A percentile compares a stretch with the other conserved stretches of the same genome.
Evolutionary conservation across 2,329 filamentous ascomycete genomes (phyloP).

Genomic region (Tolypocladium paradoxum): DNA sequence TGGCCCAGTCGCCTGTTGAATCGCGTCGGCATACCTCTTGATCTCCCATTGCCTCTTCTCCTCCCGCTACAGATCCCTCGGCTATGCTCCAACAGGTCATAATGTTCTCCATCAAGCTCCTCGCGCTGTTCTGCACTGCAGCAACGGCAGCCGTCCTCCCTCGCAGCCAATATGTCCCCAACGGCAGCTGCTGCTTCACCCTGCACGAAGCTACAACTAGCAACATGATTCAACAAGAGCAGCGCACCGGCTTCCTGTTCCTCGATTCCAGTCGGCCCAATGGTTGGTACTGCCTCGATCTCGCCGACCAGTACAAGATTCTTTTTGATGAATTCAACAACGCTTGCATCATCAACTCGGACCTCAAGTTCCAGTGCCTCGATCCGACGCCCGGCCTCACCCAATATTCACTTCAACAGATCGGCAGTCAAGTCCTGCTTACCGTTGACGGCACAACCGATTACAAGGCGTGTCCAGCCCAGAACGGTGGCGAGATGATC

Average conservation of each 20-base stretch:
- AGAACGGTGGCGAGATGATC: slow-evolving; percentile 11
- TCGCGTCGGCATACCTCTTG: neutral
- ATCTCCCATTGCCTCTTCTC: neutral
- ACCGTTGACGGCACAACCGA: slow-evolving; percentile 11
- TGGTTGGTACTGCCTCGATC: slow-evolving; percentile 21
- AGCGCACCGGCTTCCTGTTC: slow-evolving; percentile 14
- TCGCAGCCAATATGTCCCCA: slow-evolving; percentile 1
- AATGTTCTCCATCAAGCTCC: neutral
- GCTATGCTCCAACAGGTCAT: neutral
- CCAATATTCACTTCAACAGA: slow-evolving; percentile 15
- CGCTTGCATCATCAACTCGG: slow-evolving; percentile 19
- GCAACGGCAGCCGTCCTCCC: slow-evolving; percentile 11
- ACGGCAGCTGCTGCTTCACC: slow-evolving; percentile 19
- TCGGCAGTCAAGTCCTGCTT: slow-evolving; percentile 11
- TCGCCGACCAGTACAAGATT: slow-evolving; percentile 11
- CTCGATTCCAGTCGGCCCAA: slow-evolving; percentile 11
- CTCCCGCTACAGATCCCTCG: neutral
- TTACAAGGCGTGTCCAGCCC: slow-evolving; percentile 16
- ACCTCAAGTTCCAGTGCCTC: slow-evolving; percentile 18
- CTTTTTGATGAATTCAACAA: slow-evolving; percentile 17
- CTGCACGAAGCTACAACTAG: slow-evolving; percentile 14
- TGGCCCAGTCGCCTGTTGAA: neutral
- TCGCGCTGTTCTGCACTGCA: slow-evolving; percentile 10
- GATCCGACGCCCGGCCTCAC: slow-evolving; percentile 19
- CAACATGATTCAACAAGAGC: slow-evolving; percentile 15